Evolutionary conservation across 2,329 filamentous ascomycete genomes (phyloP), one percentile per base, ranked within the genome.

Genomic region (Diplodia scrobiculata): DNA sequence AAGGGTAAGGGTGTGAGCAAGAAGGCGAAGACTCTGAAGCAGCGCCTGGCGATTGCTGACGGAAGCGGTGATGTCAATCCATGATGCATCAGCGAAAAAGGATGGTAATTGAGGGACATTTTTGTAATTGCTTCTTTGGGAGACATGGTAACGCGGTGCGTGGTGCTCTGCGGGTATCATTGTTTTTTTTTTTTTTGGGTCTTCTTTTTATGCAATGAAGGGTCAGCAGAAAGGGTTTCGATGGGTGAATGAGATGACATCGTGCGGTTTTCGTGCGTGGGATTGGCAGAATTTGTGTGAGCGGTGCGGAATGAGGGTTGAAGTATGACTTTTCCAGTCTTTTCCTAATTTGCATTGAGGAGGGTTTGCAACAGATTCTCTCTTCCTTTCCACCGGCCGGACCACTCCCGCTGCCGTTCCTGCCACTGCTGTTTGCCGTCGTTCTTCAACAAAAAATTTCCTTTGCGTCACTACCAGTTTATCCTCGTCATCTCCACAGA

Each of bases 1-100:
- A 87, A 90, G 81, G 84, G 87, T 76, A 79, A 80, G 58, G 77
- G 79, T 14, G 75, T 80, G 65, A 79, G 76, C 70, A 83, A 83
- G 73, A 83, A 83, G 73, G 81, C 81, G n/a, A 83, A 82, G 76
- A 81, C 80, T 63, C 75, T 81, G 19, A 81, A 81, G 72, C 80
- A 82, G 72, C 75, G 81, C 60, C 75, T 83, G 52, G 81, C 81
- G 25, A 79, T 83, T 58, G 77, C 81, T 48, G 81, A 83, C 70
- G 81, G 81, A 10, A 48, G 47, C 25, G 65, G 58, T 13, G 65
- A 63, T 38, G 25, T 66, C 17, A 52, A 66, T n/a, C 52, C 52
- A 6, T 66, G 53, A 66, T 14, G 10, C 34, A 36, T 10, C 34
- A 14, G 13, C 6, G 17, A 32, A 41, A 7, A 27, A 54, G 11